A percentile compares a stretch with the other conserved stretches of the same genome.
These are phyloP conservation scores for Peniophora sp. DNA, from an alignment of 1,284 basidiomycete genomes.

Conservation along the genomic window DNA sequence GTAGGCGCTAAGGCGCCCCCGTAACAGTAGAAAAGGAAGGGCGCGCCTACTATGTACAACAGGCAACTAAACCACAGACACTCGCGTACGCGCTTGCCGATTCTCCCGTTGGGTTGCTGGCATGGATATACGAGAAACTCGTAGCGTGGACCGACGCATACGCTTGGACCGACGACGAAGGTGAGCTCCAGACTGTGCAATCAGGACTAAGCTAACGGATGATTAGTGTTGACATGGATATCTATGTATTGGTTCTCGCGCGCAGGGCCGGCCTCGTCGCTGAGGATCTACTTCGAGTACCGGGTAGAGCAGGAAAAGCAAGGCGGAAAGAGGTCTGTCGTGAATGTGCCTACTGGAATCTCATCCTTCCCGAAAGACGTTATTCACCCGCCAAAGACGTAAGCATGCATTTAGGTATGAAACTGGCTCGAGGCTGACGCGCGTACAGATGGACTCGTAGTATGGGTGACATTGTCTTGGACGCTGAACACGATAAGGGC, in stretches of 20 bases:
- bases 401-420: constrained; percentile 9
- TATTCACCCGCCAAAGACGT: constrained; percentile 27
- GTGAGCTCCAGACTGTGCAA: too few species aligned
- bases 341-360: constrained; percentile 18
- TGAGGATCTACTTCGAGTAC: constrained; percentile 41
- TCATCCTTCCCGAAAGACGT: constrained; percentile 40
- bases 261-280: constrained; percentile 38
- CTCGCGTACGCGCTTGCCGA: constrained; percentile 38
- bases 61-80: constrained; percentile 27
- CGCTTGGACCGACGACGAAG: constrained; percentile 42
- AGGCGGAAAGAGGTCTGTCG: neutral
- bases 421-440: neutral
- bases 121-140: constrained; percentile 55
- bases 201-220: too few species aligned
- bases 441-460: neutral
- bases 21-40: constrained; percentile 15
- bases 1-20: too few species aligned
- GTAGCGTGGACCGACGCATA: constrained; percentile 41
- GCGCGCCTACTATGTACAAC: constrained; percentile 18
- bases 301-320: neutral
- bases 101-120: constrained; percentile 45
- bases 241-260: constrained; percentile 48
- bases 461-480: neutral
- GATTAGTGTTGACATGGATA: constrained; percentile 45
- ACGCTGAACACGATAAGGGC: neutral